Evolutionary conservation across 805 yeast genomes (phyloP).

Genomic region (Kodamaea neixiangensis): DNA sequence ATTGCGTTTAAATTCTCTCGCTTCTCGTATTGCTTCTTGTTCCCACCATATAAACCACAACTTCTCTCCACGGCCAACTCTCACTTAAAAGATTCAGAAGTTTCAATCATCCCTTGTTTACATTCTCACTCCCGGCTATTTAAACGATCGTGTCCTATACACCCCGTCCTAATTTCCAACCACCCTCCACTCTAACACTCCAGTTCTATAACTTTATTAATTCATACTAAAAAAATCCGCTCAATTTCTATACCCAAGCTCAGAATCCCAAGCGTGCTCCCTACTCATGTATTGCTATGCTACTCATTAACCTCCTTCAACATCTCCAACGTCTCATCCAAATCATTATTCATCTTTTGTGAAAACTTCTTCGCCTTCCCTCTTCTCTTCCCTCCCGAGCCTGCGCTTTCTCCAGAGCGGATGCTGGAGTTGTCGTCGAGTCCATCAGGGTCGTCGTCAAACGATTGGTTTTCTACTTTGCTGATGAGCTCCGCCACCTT

Average conservation of each 20-base stretch:
- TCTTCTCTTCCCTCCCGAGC: conserved; percentile 4
- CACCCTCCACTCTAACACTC: background rate
- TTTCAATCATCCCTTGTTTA: background rate
- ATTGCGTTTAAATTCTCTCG: too few relatives aligned
- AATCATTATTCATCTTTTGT: conserved; percentile 32
- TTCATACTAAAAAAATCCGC: background rate
- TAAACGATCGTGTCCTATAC: background rate
- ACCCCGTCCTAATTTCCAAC: background rate
- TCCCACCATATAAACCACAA: too few relatives aligned
- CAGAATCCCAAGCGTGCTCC: too few relatives aligned
- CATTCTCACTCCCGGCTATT: background rate
- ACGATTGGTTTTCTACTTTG: conserved; percentile 6
- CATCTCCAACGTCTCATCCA: conserved; percentile 42
- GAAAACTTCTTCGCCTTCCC: conserved; percentile 33
- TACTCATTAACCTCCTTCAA: conserved; percentile 36
- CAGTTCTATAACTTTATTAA: background rate
- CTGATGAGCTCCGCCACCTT: conserved; percentile 8
- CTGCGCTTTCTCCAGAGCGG: conserved; percentile 8
- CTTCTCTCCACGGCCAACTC: too few relatives aligned
- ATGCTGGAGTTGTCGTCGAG: conserved; percentile 22
- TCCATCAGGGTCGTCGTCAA: conserved; percentile 15
- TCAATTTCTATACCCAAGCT: background rate
- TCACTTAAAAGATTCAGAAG: too few relatives aligned
- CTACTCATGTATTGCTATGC: background rate
- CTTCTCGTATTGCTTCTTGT: too few relatives aligned